These are phyloP conservation scores for Theobroma cacao DNA, from an alignment of 345 rosid species.

Conservation along the genomic window DNA sequence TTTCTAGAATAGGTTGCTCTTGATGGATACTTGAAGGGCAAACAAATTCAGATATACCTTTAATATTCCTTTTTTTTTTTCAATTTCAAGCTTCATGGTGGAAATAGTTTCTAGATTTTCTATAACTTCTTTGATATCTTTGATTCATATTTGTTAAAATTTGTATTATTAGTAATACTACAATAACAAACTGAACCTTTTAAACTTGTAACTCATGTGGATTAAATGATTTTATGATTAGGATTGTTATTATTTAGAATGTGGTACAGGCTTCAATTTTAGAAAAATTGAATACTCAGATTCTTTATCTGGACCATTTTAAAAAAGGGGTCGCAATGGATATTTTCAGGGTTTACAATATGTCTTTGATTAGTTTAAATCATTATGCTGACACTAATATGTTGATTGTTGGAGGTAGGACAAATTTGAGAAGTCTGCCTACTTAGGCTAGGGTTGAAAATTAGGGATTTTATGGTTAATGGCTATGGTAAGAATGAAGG, in stretches of 20 bases:
- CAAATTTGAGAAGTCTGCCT: too few species aligned
- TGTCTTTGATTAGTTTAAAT: too few species aligned
- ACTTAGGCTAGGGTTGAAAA: too few species aligned
- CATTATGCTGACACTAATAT: too few species aligned
- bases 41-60: background rate
- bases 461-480: too few species aligned
- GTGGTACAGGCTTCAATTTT: background rate
- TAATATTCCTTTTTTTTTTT: background rate
- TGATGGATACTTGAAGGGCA: background rate
- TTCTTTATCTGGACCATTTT: background rate
- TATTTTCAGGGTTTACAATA: too few species aligned
- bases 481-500: background rate
- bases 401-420: too few species aligned
- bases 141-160: background rate
- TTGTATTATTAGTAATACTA: background rate
- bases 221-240: background rate
- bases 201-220: background rate
- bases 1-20: background rate
- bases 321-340: background rate
- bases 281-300: background rate
- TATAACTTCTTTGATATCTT: background rate
- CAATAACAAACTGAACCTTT: background rate
- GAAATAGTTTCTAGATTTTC: background rate
- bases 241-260: background rate
- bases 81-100: background rate